Percentiles rank a stretch among this genome's conserved stretches.
Evolutionary conservation across 148 eudicot species (phyloP).

Genomic region (Rhododendron simsii): DNA sequence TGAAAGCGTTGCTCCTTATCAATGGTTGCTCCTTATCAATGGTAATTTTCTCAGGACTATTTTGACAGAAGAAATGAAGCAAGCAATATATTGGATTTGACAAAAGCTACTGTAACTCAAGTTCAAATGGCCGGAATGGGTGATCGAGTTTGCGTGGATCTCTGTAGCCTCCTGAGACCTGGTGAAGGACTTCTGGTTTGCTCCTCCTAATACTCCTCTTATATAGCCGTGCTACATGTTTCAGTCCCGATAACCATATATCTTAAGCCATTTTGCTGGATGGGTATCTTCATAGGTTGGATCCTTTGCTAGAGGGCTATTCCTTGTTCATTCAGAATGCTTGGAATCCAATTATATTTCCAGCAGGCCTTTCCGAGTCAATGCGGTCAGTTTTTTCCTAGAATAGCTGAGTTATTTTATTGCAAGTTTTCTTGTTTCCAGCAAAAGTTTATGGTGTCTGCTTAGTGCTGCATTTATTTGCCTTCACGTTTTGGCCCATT

Average conservation of each 20-base stretch:
- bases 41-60: slow-evolving; percentile 61
- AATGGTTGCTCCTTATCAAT: slow-evolving; percentile 22
- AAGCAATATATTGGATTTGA: slow-evolving; percentile 48
- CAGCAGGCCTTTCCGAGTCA: slow-evolving; percentile 95
- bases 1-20: slow-evolving; percentile 17
- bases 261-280: not conserved
- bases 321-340: slow-evolving; percentile 97
- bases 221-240: not conserved
- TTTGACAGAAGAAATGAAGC: slow-evolving; percentile 67
- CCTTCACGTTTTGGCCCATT: not conserved
- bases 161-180: slow-evolving; percentile 87
- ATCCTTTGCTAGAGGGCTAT: slow-evolving; percentile 92
- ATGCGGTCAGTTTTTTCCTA: slow-evolving; percentile 59
- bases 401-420: not conserved
- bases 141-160: slow-evolving; percentile 95
- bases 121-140: slow-evolving; percentile 87
- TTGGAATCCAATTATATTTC: slow-evolving; percentile 88
- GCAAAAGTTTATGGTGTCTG: slow-evolving; percentile 23
- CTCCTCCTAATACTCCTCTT: slow-evolving; percentile 11
- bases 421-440: slow-evolving; percentile 9
- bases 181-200: slow-evolving; percentile 93
- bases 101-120: slow-evolving; percentile 52
- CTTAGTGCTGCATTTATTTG: not conserved
- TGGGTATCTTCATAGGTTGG: slow-evolving; percentile 53
- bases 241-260: not conserved